Percentiles rank a stretch among this genome's conserved stretches.
phyloP scores from a whole-genome alignment of 306 rosid species.

The Rosa chinensis region DNA sequence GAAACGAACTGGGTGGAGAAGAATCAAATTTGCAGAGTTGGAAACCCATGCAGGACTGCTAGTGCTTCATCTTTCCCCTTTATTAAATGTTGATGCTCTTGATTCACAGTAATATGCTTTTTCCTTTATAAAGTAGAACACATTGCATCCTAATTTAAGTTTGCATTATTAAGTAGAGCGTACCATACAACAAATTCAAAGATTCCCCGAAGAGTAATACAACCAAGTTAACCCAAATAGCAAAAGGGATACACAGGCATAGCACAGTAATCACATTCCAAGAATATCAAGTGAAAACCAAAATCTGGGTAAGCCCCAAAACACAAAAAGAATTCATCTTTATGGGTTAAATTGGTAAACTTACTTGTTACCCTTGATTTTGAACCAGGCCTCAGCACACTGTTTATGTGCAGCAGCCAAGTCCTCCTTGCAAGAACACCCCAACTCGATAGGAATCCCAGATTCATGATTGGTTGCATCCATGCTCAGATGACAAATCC shows the following conservation, averaged over 20 bases:
- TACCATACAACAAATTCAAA: conserved; percentile 13
- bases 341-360: not conserved
- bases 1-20: conserved; percentile 5
- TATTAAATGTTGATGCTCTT: conserved; percentile 25
- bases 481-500: conserved; percentile 75
- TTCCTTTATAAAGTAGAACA: conserved; percentile 2
- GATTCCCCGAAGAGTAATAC: conserved; percentile 9
- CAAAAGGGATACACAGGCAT: not conserved
- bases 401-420: conserved; percentile 94
- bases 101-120: conserved; percentile 13
- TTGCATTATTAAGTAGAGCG: not conserved
- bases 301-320: conserved; percentile 5
- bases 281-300: not conserved
- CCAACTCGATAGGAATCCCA: conserved; percentile 77
- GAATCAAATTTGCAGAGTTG: conserved; percentile 26
- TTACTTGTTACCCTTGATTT: conserved; percentile 93
- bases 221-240: not conserved
- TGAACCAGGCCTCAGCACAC: conserved; percentile 98
- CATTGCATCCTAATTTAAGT: conserved; percentile 12
- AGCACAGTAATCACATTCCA: conserved; percentile 1
- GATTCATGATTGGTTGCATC: conserved; percentile 78
- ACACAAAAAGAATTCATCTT: conserved; percentile 3
- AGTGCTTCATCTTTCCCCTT: conserved; percentile 20
- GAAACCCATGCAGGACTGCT: conserved; percentile 11
- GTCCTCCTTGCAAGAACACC: conserved; percentile 91